Base-by-base conservation (phyloP, 371 early-diverging fungal species). In the Conidiobolus incongruus region DNA sequence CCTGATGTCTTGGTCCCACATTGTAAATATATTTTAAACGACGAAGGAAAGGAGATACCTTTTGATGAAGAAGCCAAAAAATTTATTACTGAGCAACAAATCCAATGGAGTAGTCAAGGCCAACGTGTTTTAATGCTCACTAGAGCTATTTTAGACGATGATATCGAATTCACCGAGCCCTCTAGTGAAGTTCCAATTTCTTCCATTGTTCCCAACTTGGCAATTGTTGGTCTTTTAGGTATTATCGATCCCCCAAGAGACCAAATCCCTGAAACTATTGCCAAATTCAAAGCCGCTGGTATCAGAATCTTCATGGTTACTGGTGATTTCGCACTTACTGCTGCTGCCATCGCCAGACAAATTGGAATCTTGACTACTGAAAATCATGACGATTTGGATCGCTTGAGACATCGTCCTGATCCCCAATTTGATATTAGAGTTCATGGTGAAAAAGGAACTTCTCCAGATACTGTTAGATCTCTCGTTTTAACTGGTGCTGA, bases 261-360 rank as follows among this genome's bases (percentile, higher is more conserved):
- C 6, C 81, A 80, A 59, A 73, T 77, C 1, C 56, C 68, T 36
- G 62, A 56, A 5, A 84, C 88, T 35, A 87, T 92, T 19, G 63
- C 73, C 54, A 70, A 79, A 52, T 90, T 92, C 50, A 75, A 85
- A 45, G 54, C 59, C 21, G 93, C 94, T 13, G 92, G 94, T 36
- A 90, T 96, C 58, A 72, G 73, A 20, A 92, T 94, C 20, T 75
- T 83, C 48, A 92, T 94, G 90, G 66, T 93, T 21, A 94, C 94
- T 0, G 94, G 94, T 35, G 93, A 95, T 52, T 92, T 92, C 50
- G 71, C 81, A 2, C 73, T 77, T 17, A 95, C 93, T 0, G 95
- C 95, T 1, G 66, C 82, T 0, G 89, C 96, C 1, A 90, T 95
- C 57, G 92, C 93, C 11, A 70, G 73, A 35, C 75, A 92, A 50